Base-by-base conservation (phyloP, 2,329 filamentous ascomycete species). In the Cladosporium austrohemisphaericum region DNA sequence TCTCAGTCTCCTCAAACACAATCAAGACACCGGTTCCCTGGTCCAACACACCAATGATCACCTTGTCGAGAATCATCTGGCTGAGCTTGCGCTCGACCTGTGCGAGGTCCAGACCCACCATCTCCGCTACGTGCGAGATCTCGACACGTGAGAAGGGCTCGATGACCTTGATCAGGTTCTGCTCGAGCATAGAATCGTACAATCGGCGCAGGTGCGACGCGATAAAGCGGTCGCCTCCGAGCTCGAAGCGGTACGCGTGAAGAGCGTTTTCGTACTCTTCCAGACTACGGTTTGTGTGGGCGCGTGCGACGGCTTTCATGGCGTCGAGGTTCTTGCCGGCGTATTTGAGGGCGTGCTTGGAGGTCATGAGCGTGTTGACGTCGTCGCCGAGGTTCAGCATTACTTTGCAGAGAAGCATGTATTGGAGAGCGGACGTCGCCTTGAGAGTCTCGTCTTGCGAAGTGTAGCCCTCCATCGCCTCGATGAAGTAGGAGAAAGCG, bases 331-430 rank as follows among this genome's bases (percentile, higher is more conserved):
- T 93, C 73, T 92, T 89, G 61, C 92, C 90, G 25, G 91, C 91
- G 67, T 98, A 97, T 72, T 94, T 93, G 66, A 94, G 83, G 31
- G 94, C 93, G 70, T 96, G 91, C 79, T 98, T 98, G 48, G 89
- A 94, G 23, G 86, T 83, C 83, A 98, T 89, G 59, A 98, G 81
- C 65, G 86, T 83, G 73, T 92, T 95, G 68, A 98, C 92, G 69
- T 98, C 94, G 75, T 97, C 91, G 58, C 84, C 89, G 32, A 94
- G 79, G 73, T 98, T 98, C 60, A 98, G 80, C 94, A 98, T 98
- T 70, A 98, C 93, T 77, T 98, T 98, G 83, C 93, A 97, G 28
- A 98, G 84, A 48, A 98, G 81, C 93, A 98, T 98, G 78, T 98
- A 98, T 76, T 98, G 93, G 57, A 98, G 77, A 9, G 93, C 90